Base-by-base conservation (phyloP, 2,329 filamentous ascomycete genomes). In the Fusarium miscanthi region DNA sequence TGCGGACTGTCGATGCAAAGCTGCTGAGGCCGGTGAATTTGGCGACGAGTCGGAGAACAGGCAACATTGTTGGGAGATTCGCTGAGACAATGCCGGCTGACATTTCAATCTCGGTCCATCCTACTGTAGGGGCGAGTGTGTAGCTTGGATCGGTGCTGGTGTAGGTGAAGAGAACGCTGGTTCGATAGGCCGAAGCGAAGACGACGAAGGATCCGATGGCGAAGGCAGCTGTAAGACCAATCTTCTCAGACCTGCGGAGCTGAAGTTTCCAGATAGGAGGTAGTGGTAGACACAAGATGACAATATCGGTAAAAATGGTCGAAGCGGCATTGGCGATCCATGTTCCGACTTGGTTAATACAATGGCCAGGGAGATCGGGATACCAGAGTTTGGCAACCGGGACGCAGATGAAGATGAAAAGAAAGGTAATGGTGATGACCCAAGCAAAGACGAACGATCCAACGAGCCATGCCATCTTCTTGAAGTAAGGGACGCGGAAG, bases 321-420 rank as follows among this genome's bases (percentile, higher is more conserved):
- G 85, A 82, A 1, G 83, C 80, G 4, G 83, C 85, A 61, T 87
- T 87, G 48, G 83, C 82, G 37, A 87, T 84, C 81, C 87, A 88
- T 2, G 84, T 85, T 9, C 78, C 85, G 46, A 86, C 84, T 30
- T 86, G 82, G 74, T 86, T 80, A 71, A 87, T 85, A 70, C 87
- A 88, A 7, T 74, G 77, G 16, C 86, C 86, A 0, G 84, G 83
- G 2, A 86, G 59, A 0, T 81, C 73, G 0, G 82, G 81, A 27
- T 86, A 81, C 86, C 86, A 88, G 0, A 85, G 77, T 74, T 86
- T 87, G 53, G 82, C 74, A 11, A 88, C 82, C 0, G 86, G 87
- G 0, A 82, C 80, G 77, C 87, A 88, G 73, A 87, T 85, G 72
- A 89, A 88, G 63, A 87, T 82, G 75, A 84, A 85, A 43, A 87